Conservation (phyloP, 2,329 filamentous ascomycete species). For the Fusarium sp. region DNA sequence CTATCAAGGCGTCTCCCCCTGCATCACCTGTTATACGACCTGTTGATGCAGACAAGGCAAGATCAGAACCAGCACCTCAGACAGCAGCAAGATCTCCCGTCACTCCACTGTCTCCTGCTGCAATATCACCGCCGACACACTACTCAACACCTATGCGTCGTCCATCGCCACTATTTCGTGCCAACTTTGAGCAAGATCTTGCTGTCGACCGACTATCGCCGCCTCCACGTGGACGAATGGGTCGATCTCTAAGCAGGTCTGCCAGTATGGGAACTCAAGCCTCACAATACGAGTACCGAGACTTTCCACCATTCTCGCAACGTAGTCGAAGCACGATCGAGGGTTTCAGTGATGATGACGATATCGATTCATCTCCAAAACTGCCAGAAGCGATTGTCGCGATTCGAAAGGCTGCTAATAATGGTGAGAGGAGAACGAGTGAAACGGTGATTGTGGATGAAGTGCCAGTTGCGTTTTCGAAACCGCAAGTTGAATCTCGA, state of each 20-base stretch:
- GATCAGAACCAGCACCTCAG: conserved; percentile 49
- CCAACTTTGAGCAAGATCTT: conserved; percentile 55
- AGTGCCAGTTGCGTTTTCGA: conserved; percentile 48
- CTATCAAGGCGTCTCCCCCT: conserved; percentile 39
- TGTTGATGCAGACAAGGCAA: conserved; percentile 39
- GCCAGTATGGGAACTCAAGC: conserved; percentile 51
- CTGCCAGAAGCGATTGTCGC: conserved; percentile 53
- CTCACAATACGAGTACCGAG: conserved; percentile 50
- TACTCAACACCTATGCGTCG: conserved; percentile 49
- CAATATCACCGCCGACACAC: conserved; percentile 47
- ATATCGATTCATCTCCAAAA: conserved; percentile 49
- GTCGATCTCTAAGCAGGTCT: conserved; percentile 52
- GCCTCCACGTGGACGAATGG: conserved; percentile 48
- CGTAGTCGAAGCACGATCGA: conserved; percentile 51
- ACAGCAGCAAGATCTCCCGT: conserved; percentile 19
- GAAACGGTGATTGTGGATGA: conserved; percentile 51
- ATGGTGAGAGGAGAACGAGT: conserved; percentile 32
- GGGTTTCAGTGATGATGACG: conserved; percentile 43
- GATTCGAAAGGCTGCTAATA: conserved; percentile 45
- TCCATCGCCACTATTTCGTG: conserved; percentile 51
- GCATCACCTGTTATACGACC: conserved; percentile 51
- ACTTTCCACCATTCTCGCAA: conserved; percentile 54
- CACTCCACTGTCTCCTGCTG: conserved; percentile 45
- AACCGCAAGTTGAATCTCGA: conserved; percentile 52
- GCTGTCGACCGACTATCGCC: conserved; percentile 55